Percentiles rank a stretch among this genome's conserved stretches.
Evolutionary conservation across 1,284 basidiomycete species (phyloP).

Genomic region (Trametes pubescens): DNA sequence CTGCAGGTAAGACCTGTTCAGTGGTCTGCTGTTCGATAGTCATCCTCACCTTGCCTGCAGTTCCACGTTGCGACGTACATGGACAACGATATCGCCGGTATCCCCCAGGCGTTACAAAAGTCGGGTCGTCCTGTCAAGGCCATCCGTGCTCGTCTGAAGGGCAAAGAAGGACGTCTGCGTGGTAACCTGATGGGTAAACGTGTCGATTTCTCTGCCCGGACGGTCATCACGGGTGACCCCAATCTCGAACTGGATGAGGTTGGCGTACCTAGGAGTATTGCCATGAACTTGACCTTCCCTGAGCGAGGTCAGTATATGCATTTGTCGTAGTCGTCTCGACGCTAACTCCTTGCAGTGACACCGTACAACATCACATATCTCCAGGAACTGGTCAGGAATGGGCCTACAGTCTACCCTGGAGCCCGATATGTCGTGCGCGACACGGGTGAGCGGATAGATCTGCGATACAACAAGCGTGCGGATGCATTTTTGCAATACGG

Average conservation of each 20-base stretch:
- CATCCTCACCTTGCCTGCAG: conserved; percentile 46
- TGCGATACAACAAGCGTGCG: conserved; percentile 98
- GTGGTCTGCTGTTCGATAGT: background rate
- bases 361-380: conserved; percentile 97
- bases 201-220: conserved; percentile 99
- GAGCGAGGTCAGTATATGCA: conserved; percentile 77
- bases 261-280: conserved; percentile 96
- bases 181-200: conserved; percentile 99
- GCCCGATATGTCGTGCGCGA: conserved; percentile 98
- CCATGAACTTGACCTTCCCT: conserved; percentile 97
- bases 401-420: conserved; percentile 95
- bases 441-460: conserved; percentile 97
- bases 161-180: conserved; percentile 97
- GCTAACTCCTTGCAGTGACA: conserved; percentile 69
- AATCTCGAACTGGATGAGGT: conserved; percentile 98
- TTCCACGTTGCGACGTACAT: conserved; percentile 99
- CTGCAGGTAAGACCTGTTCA: conserved; percentile 69
- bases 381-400: conserved; percentile 96
- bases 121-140: conserved; percentile 98
- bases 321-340: background rate
- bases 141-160: conserved; percentile 97
- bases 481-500: conserved; percentile 98
- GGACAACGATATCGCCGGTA: conserved; percentile 99
- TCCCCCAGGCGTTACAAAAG: conserved; percentile 97
- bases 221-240: conserved; percentile 99